A percentile compares a stretch with the other conserved stretches of the same genome.
These are phyloP conservation scores for Rhodomyrtus psidioides DNA, from an alignment of 441 rosid species.

Conservation along the genomic window DNA sequence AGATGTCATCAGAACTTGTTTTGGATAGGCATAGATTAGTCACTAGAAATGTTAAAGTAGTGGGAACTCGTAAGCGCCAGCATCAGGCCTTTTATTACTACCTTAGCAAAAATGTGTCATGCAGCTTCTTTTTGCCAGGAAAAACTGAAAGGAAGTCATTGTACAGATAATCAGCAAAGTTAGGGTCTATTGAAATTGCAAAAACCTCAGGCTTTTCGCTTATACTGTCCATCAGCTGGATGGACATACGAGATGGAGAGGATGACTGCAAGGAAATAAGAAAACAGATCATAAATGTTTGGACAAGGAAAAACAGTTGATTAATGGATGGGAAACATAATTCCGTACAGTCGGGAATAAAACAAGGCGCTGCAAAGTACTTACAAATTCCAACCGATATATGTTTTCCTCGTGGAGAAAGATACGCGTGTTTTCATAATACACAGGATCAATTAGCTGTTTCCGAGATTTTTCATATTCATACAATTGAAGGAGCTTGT, in stretches of 20 bases:
- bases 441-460: conserved; percentile 57
- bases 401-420: conserved; percentile 88
- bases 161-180: conserved; percentile 73
- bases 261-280: conserved; percentile 37
- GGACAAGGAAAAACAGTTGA: not conserved
- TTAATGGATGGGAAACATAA: not conserved
- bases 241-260: conserved; percentile 40
- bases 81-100: conserved; percentile 5
- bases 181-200: conserved; percentile 82
- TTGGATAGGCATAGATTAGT: not conserved
- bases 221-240: conserved; percentile 83
- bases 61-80: not conserved
- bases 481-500: conserved; percentile 76
- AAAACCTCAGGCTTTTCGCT: conserved; percentile 92
- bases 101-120: conserved; percentile 74
- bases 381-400: conserved; percentile 88
- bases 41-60: not conserved
- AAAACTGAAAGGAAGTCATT: conserved; percentile 62
- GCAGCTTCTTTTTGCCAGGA: conserved; percentile 51
- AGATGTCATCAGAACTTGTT: not conserved
- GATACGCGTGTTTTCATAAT: conserved; percentile 80
- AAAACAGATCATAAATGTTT: not conserved
- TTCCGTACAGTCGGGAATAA: not conserved
- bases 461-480: conserved; percentile 82
- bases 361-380: conserved; percentile 17